phyloP scores from a whole-genome alignment of 2,329 filamentous ascomycete genomes.

The Botrytis fragariae region DNA sequence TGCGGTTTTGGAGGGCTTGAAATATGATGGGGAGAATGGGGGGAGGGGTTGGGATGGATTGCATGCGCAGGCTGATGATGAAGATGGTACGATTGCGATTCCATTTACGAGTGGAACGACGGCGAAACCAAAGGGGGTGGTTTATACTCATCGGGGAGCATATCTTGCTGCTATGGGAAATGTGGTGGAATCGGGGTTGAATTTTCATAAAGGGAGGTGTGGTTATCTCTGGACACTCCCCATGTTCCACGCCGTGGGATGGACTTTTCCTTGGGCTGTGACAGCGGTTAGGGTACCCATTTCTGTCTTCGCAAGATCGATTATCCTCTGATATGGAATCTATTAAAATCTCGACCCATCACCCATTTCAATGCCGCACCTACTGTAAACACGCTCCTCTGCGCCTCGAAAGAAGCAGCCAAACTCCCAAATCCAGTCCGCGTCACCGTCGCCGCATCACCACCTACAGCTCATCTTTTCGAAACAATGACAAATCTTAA shows the following conservation, averaged over 20 bases:
- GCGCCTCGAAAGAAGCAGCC: constrained; percentile 72
- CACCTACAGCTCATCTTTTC: constrained; percentile 86
- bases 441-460: constrained; percentile 90
- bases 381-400: constrained; percentile 92
- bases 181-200: constrained; percentile 83
- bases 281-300: constrained; percentile 92
- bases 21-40: constrained; percentile 65
- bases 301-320: constrained; percentile 94
- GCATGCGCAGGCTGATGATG: constrained; percentile 65
- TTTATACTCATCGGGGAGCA: constrained; percentile 83
- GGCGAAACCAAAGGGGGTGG: constrained; percentile 85
- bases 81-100: constrained; percentile 80
- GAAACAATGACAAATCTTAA: constrained; percentile 83
- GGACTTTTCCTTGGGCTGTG: constrained; percentile 82
- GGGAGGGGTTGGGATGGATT: constrained; percentile 74
- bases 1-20: constrained; percentile 76
- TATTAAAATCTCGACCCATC: constrained; percentile 81
- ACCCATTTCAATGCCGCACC: constrained; percentile 96
- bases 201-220: constrained; percentile 65
- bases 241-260: constrained; percentile 71
- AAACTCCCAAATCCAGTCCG: constrained; percentile 67
- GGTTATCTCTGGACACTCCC: constrained; percentile 90
- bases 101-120: constrained; percentile 96
- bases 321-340: constrained; percentile 86
- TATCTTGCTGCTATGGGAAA: constrained; percentile 86